These are phyloP conservation scores for Immersiporthe knoxdaviesiana DNA, from an alignment of 2,329 filamentous ascomycete genomes.

Conservation along the genomic window DNA sequence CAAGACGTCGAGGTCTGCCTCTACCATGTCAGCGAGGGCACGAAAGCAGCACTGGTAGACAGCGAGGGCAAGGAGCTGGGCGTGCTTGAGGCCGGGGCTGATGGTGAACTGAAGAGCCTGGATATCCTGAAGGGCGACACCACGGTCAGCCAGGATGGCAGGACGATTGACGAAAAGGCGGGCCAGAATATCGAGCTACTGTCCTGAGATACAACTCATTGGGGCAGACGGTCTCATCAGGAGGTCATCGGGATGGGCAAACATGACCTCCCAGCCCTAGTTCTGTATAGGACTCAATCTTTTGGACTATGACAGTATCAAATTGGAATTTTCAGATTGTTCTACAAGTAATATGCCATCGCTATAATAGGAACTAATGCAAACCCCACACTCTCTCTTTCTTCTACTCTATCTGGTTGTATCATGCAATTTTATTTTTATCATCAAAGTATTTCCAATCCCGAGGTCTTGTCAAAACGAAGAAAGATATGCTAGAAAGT, in stretches of 20 bases:
- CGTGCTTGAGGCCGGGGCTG: constrained; percentile 43
- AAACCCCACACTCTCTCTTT: background rate
- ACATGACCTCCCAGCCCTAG: background rate
- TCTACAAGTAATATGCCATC: background rate
- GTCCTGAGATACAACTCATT: background rate
- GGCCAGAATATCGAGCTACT: constrained; percentile 20
- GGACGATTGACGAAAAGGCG: constrained; percentile 20
- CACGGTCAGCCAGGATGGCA: constrained; percentile 32
- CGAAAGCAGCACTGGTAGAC: constrained; percentile 48
- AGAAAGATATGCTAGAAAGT: background rate
- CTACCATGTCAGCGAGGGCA: constrained; percentile 47
- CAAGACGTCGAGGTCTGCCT: constrained; percentile 52
- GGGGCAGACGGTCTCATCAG: background rate
- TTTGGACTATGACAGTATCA: background rate
- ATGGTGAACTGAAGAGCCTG: constrained; percentile 46
- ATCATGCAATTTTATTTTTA: background rate
- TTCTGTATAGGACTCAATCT: background rate
- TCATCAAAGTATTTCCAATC: background rate
- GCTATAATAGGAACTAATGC: background rate
- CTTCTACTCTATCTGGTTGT: background rate
- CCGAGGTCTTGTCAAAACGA: background rate
- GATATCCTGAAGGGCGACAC: constrained; percentile 44
- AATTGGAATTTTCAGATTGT: constrained; percentile 1
- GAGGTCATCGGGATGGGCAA: background rate
- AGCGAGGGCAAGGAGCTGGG: constrained; percentile 47